A percentile compares a stretch with the other conserved stretches of the same genome.
Conservation (phyloP, 2,329 filamentous ascomycete species). For the Geosmithia putterillii region DNA sequence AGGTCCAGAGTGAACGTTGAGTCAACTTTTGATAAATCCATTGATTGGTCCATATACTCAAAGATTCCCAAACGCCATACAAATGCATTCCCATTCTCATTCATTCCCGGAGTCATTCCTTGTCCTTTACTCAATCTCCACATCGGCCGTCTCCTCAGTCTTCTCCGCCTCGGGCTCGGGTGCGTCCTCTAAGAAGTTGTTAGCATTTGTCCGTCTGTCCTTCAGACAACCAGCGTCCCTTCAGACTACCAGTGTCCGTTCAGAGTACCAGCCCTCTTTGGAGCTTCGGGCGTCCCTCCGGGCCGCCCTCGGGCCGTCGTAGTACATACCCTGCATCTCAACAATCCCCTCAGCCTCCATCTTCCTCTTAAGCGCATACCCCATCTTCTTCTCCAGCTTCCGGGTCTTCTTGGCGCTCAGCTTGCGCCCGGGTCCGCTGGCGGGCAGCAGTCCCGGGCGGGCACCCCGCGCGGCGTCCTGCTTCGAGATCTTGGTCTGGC, state of each 20-base stretch:
- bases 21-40: no score
- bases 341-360: slow-evolving; percentile 35
- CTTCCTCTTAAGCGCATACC: slow-evolving; percentile 38
- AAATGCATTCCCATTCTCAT: no score
- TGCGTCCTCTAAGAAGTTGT: background rate
- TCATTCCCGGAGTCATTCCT: no score
- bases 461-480: slow-evolving; percentile 35
- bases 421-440: slow-evolving; percentile 37
- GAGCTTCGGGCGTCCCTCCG: slow-evolving; percentile 5
- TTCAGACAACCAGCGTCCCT: no score
- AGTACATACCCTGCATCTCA: slow-evolving; percentile 31
- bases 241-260: background rate
- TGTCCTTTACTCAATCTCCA: slow-evolving; percentile 9
- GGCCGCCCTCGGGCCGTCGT: no score
- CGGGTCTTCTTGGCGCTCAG: slow-evolving; percentile 42
- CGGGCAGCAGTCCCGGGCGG: slow-evolving; percentile 38
- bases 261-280: background rate
- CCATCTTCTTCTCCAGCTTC: slow-evolving; percentile 42
- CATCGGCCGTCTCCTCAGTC: slow-evolving; percentile 6
- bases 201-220: background rate
- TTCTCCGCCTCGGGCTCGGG: slow-evolving; percentile 2
- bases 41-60: no score
- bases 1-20: no score
- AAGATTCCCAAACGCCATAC: no score
- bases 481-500: slow-evolving; percentile 25